A percentile compares a stretch with the other conserved stretches of the same genome.
phyloP scores from a whole-genome alignment of 2,329 filamentous ascomycete genomes.

The Lachnellula occidentalis region DNA sequence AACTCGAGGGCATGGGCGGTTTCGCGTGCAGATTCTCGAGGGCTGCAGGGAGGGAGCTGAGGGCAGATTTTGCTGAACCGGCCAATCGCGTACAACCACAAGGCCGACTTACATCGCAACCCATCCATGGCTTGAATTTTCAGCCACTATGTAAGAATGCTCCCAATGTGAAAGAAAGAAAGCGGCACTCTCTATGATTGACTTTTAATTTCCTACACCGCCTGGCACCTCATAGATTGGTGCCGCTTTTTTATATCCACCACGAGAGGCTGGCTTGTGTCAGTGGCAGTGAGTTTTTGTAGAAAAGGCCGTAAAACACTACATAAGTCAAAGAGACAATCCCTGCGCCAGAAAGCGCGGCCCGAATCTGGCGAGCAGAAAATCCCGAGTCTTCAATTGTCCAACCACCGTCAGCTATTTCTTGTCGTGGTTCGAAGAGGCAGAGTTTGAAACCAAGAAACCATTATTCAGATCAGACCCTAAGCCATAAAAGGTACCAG shows the following conservation, averaged over 20 bases:
- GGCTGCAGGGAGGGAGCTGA: neutral
- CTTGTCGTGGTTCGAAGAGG: slow-evolving; percentile 10
- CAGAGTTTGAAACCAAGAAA: slow-evolving; percentile 13
- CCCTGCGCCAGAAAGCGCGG: slow-evolving; percentile 9
- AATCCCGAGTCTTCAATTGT: slow-evolving; percentile 9
- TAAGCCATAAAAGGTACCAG: slow-evolving; percentile 6
- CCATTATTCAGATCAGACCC: slow-evolving; percentile 12
- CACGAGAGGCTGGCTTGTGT: too few relatives aligned
- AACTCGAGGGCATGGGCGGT: neutral
- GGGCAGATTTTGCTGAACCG: neutral
- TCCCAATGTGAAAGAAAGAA: neutral
- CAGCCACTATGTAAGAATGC: neutral
- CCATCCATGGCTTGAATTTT: neutral
- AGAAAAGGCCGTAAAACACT: neutral
- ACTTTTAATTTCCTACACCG: too few relatives aligned
- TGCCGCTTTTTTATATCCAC: too few relatives aligned
- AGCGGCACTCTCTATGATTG: too few relatives aligned
- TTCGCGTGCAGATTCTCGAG: neutral
- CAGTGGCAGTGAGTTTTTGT: too few relatives aligned
- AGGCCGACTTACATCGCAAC: neutral
- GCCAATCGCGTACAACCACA: neutral
- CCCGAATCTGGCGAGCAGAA: slow-evolving; percentile 11
- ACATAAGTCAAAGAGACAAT: slow-evolving; percentile 10
- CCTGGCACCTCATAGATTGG: too few relatives aligned
- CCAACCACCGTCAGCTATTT: slow-evolving; percentile 9